Evolutionary conservation across 169 alveolate species (phyloP).

Genomic region (Cryptosporidium viatorum): DNA sequence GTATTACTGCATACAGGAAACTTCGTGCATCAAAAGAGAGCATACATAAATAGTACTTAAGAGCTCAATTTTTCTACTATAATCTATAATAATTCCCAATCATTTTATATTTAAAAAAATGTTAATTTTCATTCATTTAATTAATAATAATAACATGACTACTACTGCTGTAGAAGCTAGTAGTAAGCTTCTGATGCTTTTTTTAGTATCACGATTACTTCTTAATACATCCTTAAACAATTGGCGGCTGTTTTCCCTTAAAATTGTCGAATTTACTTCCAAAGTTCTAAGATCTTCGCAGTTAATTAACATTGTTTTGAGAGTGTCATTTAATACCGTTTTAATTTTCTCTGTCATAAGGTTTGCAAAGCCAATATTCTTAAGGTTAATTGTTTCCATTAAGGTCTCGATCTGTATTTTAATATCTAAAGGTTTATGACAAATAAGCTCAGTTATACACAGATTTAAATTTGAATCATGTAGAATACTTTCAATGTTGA

Average conservation of each 20-base stretch:
- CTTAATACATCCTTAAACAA: neutral
- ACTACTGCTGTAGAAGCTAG: neutral
- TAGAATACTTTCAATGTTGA: neutral
- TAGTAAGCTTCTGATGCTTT: neutral
- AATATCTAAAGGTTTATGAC: neutral
- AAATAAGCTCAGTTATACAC: neutral
- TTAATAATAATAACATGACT: neutral
- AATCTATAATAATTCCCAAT: neutral
- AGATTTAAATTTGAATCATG: neutral
- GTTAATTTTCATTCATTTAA: neutral
- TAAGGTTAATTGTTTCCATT: neutral
- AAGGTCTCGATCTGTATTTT: neutral
- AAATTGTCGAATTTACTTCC: slow-evolving; percentile 16
- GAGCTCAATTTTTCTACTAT: neutral
- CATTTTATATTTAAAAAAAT: neutral
- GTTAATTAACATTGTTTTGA: slow-evolving; percentile 5
- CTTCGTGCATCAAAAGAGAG: neutral
- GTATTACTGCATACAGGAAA: slow-evolving; percentile 38
- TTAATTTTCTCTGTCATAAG: neutral
- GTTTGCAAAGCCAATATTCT: neutral
- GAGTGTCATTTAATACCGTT: neutral
- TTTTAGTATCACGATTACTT: neutral
- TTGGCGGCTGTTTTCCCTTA: neutral
- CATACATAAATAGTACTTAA: neutral
- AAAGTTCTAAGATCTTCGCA: slow-evolving; percentile 18